These are phyloP conservation scores for Hypoxylon sp. DNA, from an alignment of 2,329 filamentous ascomycete genomes.

Conservation along the genomic window DNA sequence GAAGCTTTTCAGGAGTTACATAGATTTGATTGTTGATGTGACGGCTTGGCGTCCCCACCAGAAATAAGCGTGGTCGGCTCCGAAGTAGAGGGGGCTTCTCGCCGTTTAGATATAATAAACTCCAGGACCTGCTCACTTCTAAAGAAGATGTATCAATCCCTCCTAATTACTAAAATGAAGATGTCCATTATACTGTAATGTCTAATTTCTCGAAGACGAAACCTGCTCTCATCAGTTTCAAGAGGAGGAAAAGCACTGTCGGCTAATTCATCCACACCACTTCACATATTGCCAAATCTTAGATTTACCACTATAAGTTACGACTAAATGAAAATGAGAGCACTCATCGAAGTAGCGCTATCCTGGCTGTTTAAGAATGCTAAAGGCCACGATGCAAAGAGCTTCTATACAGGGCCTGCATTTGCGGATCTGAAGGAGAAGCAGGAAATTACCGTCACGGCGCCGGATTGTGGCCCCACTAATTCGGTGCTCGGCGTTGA, in stretches of 20 bases:
- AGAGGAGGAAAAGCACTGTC: not conserved
- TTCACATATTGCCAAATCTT: not conserved
- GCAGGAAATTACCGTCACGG: constrained; percentile 56
- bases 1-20: constrained; percentile 14
- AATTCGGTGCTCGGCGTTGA: constrained; percentile 54
- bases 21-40: constrained; percentile 11
- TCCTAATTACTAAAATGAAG: not conserved
- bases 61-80: constrained; percentile 38
- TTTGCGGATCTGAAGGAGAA: constrained; percentile 52
- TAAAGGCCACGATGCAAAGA: constrained; percentile 56
- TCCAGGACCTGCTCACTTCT: constrained; percentile 3
- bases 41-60: constrained; percentile 21
- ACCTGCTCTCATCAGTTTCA: not conserved
- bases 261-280: not conserved
- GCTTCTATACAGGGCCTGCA: constrained; percentile 55
- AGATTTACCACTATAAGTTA: constrained; percentile 1
- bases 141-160: not conserved
- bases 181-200: not conserved
- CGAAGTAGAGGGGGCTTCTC: constrained; percentile 8
- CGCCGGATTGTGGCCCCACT: constrained; percentile 57
- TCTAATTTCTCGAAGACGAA: not conserved
- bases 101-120: not conserved
- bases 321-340: constrained; percentile 28
- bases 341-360: constrained; percentile 53
- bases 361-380: constrained; percentile 58